phyloP scores from a whole-genome alignment of 305 asterid species.

The Ruellia speciosa region DNA sequence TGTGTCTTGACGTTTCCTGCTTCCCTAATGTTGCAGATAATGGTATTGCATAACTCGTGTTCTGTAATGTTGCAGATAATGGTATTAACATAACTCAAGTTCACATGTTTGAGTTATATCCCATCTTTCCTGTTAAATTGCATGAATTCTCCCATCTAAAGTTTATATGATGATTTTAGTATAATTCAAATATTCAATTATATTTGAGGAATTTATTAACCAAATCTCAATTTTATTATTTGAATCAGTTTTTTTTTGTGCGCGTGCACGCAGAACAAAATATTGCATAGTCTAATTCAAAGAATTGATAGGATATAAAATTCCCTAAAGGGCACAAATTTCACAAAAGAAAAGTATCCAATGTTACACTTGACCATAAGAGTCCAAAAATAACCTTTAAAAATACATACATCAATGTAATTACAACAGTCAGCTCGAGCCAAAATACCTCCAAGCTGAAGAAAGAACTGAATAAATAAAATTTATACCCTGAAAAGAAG shows the following conservation, averaged over 20 bases:
- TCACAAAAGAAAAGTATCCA: neutral
- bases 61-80: too few relatives aligned
- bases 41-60: too few relatives aligned
- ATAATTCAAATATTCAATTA: neutral
- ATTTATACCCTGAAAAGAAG: neutral
- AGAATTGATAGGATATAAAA: neutral
- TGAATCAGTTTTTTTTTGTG: too few relatives aligned
- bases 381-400: slow-evolving; percentile 20
- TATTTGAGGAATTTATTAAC: neutral
- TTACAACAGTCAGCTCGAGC: slow-evolving; percentile 27
- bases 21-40: neutral
- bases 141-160: too few relatives aligned
- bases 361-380: neutral
- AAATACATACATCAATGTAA: slow-evolving; percentile 26
- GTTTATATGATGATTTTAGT: too few relatives aligned
- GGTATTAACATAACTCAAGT: too few relatives aligned
- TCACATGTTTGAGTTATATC: too few relatives aligned
- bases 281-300: too few relatives aligned
- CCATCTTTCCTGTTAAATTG: too few relatives aligned
- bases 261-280: too few relatives aligned
- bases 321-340: neutral
- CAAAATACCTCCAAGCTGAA: slow-evolving; percentile 23
- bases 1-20: neutral
- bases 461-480: slow-evolving; percentile 31
- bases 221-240: too few relatives aligned